Conservation (phyloP, 768 basidiomycete species). For the Hemileccinum rubropunctum region DNA sequence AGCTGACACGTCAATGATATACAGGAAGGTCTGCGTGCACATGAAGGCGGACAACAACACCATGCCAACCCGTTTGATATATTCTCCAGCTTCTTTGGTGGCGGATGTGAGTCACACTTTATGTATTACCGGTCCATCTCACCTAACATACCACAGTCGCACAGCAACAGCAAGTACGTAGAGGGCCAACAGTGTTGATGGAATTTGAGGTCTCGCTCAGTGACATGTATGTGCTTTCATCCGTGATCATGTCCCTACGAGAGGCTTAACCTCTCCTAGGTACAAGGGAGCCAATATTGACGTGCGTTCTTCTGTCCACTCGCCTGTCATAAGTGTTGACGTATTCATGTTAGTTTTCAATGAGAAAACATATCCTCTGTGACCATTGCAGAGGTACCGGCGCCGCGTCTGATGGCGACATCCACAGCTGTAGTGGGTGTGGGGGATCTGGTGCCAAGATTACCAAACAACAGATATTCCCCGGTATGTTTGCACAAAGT, state of each 20-base stretch:
- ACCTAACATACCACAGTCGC: slow-evolving; percentile 13
- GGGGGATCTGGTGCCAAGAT: slow-evolving; percentile 83
- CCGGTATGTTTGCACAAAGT: slow-evolving; percentile 92
- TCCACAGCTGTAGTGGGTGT: slow-evolving; percentile 84
- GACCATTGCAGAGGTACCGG: slow-evolving; percentile 97
- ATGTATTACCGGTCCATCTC: not conserved
- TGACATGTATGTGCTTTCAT: slow-evolving; percentile 61
- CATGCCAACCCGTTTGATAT: slow-evolving; percentile 91
- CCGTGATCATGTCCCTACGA: not conserved
- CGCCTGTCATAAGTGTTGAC: not conserved
- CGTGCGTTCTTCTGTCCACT: slow-evolving; percentile 37
- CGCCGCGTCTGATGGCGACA: slow-evolving; percentile 84
- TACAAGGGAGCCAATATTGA: slow-evolving; percentile 88
- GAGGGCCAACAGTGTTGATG: slow-evolving; percentile 71
- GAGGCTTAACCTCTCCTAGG: slow-evolving; percentile 34
- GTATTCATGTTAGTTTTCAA: slow-evolving; percentile 66
- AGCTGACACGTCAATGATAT: slow-evolving; percentile 11
- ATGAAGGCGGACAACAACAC: slow-evolving; percentile 77
- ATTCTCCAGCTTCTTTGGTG: slow-evolving; percentile 91
- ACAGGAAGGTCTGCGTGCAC: slow-evolving; percentile 88
- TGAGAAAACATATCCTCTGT: slow-evolving; percentile 89
- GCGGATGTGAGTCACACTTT: slow-evolving; percentile 53
- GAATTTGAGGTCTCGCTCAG: slow-evolving; percentile 85
- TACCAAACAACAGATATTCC: slow-evolving; percentile 89
- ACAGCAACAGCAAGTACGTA: slow-evolving; percentile 58